phyloP scores from a whole-genome alignment of 2,329 filamentous ascomycete genomes.

The Aspergillus sp. region DNA sequence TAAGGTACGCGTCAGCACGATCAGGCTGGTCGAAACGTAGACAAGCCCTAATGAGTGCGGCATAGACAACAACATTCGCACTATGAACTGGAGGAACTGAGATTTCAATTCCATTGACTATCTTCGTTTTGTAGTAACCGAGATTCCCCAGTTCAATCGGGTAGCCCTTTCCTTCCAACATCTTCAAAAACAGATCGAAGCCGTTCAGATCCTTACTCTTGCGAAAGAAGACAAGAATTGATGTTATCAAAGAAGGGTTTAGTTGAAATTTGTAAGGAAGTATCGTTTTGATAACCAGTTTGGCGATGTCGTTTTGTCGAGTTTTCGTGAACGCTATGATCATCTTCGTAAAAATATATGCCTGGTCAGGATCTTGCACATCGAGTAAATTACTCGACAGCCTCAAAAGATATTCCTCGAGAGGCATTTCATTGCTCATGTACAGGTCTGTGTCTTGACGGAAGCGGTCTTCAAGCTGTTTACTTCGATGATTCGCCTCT shows the following conservation, averaged over 20 bases:
- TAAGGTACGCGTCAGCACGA: constrained; percentile 42
- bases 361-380: constrained; percentile 38
- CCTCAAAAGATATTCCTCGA: constrained; percentile 37
- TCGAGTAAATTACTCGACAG: constrained; percentile 37
- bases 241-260: constrained; percentile 35
- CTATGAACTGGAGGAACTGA: constrained; percentile 35
- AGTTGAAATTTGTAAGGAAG: constrained; percentile 40
- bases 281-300: constrained; percentile 38
- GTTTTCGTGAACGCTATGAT: constrained; percentile 39
- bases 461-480: constrained; percentile 30
- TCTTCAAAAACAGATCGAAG: constrained; percentile 42
- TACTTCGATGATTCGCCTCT: constrained; percentile 18
- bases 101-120: constrained; percentile 38
- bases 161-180: constrained; percentile 36
- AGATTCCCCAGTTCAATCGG: constrained; percentile 34
- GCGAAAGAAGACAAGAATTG: constrained; percentile 38
- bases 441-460: constrained; percentile 31
- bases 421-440: constrained; percentile 28
- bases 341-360: constrained; percentile 33
- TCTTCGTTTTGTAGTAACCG: constrained; percentile 24
- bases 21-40: constrained; percentile 44
- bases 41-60: constrained; percentile 36
- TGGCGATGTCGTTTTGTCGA: constrained; percentile 41
- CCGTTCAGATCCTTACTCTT: constrained; percentile 41
- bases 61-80: constrained; percentile 35